phyloP scores from a whole-genome alignment of 2,329 filamentous ascomycete species.

The Penicillium fuscoglaucum region DNA sequence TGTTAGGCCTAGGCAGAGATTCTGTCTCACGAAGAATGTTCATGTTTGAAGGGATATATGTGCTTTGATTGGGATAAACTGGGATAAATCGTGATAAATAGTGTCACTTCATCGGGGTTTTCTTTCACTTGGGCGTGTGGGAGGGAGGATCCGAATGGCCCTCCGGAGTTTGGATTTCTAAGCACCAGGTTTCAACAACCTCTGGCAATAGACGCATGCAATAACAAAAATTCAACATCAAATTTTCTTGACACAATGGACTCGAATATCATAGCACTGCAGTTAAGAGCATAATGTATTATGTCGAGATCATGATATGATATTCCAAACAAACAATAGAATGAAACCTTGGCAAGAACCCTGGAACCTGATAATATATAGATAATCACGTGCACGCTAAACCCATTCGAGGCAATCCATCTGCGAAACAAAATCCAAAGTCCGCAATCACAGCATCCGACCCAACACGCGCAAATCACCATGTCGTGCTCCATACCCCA shows the following conservation, averaged over 20 bases:
- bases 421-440: constrained; percentile 38
- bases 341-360: background rate
- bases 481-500: constrained; percentile 68
- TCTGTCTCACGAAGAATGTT: background rate
- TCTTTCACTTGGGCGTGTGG: background rate
- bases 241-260: no score
- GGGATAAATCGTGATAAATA: no score
- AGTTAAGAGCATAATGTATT: background rate
- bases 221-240: background rate
- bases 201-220: background rate
- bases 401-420: constrained; percentile 17
- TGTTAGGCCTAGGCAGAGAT: background rate
- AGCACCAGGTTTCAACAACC: background rate
- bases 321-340: background rate
- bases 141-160: background rate
- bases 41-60: no score
- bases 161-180: background rate
- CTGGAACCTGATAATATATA: background rate
- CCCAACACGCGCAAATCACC: constrained; percentile 27
- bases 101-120: background rate
- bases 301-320: no score
- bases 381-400: constrained; percentile 23
- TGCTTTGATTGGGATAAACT: no score
- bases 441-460: constrained; percentile 23
- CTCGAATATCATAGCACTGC: no score